Evolutionary conservation across 768 basidiomycete genomes (phyloP).

Genomic region (Amanita exitialis): DNA sequence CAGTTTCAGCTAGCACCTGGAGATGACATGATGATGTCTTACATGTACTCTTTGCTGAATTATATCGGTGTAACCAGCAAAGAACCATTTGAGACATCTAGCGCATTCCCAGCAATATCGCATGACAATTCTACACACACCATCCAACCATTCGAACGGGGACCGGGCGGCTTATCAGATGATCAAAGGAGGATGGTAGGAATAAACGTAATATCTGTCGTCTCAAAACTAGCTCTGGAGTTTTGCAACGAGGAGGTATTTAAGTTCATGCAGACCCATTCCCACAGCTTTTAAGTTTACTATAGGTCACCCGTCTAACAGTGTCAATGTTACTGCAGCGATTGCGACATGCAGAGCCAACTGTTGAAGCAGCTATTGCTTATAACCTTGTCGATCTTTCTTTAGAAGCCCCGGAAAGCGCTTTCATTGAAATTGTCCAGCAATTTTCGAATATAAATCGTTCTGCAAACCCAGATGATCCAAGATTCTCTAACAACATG

Average conservation of each 20-base stretch:
- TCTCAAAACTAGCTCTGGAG: slow-evolving; percentile 80
- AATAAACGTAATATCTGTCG: slow-evolving; percentile 87
- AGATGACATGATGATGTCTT: slow-evolving; percentile 86
- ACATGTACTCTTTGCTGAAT: slow-evolving; percentile 94
- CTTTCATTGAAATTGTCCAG: slow-evolving; percentile 77
- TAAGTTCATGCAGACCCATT: background rate
- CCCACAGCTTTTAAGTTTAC: background rate
- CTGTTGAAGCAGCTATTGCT: slow-evolving; percentile 85
- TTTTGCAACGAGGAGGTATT: slow-evolving; percentile 75
- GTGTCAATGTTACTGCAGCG: slow-evolving; percentile 91
- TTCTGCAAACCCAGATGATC: slow-evolving; percentile 82
- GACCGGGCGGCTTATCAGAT: slow-evolving; percentile 60
- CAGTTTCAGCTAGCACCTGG: slow-evolving; percentile 62
- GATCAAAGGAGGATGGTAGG: slow-evolving; percentile 80
- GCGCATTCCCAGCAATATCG: background rate
- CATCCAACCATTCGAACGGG: slow-evolving; percentile 49
- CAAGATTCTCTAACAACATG: slow-evolving; percentile 84
- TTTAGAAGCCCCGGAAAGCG: slow-evolving; percentile 60
- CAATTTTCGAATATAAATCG: slow-evolving; percentile 81
- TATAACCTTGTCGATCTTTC: slow-evolving; percentile 89
- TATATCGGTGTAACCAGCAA: slow-evolving; percentile 81
- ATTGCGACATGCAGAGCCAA: slow-evolving; percentile 73
- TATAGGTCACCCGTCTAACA: slow-evolving; percentile 73
- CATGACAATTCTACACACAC: background rate
- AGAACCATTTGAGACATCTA: slow-evolving; percentile 49